phyloP scores from a whole-genome alignment of 2,329 filamentous ascomycete species.

The Nothophaeocryptopus gaeumannii region DNA sequence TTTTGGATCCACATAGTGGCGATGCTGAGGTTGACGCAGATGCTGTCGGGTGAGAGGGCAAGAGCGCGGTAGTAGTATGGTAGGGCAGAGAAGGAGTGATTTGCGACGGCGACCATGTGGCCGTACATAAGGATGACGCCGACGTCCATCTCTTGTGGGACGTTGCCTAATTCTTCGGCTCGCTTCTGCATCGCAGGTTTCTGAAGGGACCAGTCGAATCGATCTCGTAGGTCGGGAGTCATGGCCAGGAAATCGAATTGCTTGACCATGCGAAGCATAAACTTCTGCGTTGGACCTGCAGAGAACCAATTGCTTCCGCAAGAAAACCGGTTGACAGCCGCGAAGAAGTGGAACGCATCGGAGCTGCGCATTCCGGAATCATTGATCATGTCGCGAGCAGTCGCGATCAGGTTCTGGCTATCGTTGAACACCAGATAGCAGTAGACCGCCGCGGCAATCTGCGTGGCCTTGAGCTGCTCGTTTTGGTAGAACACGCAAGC shows the following conservation, averaged over 20 bases:
- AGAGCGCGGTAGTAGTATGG: constrained; percentile 74
- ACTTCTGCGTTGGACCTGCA: constrained; percentile 81
- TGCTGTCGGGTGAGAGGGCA: constrained; percentile 71
- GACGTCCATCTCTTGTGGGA: constrained; percentile 59
- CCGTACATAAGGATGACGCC: constrained; percentile 84
- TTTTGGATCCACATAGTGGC: constrained; percentile 85
- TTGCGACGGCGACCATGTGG: constrained; percentile 73
- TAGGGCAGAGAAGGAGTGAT: constrained; percentile 77
- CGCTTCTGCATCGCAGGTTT: constrained; percentile 38
- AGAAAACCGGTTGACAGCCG: constrained; percentile 71
- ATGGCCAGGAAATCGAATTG: constrained; percentile 72
- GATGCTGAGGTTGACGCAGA: constrained; percentile 75
- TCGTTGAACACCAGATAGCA: constrained; percentile 82
- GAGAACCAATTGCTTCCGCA: constrained; percentile 74
- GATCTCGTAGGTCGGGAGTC: constrained; percentile 49
- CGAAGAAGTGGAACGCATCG: constrained; percentile 80
- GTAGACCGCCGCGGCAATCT: constrained; percentile 37
- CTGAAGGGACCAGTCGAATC: constrained; percentile 42
- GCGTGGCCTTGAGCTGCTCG: constrained; percentile 25
- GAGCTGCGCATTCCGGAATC: constrained; percentile 66
- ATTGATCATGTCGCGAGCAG: constrained; percentile 80
- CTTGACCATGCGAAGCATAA: constrained; percentile 86
- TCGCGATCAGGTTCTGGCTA: constrained; percentile 68
- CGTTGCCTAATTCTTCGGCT: constrained; percentile 9
- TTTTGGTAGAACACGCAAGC: constrained; percentile 77